These are phyloP conservation scores for Ajuga chamaepitys DNA, from an alignment of 257 asterid species.

Conservation along the genomic window DNA sequence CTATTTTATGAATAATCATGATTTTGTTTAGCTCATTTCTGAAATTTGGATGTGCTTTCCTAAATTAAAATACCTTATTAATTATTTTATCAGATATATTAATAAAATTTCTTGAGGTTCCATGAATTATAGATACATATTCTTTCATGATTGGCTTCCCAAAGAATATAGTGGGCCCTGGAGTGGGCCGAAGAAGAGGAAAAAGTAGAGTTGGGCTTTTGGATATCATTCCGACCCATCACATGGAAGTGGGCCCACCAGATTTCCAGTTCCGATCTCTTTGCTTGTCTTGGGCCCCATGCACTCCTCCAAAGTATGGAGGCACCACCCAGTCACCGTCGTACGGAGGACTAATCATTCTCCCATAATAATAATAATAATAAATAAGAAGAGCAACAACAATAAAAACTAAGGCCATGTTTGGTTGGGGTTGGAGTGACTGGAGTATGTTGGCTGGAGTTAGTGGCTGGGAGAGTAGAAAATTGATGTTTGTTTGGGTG, in stretches of 20 bases:
- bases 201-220: constrained; percentile 2
- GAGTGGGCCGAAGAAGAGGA: background rate
- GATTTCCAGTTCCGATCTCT: constrained; percentile 4
- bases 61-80: background rate
- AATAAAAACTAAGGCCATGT: too few species aligned
- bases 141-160: background rate
- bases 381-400: background rate
- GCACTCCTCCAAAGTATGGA: constrained; percentile 4
- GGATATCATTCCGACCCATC: constrained; percentile 6
- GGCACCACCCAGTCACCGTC: background rate
- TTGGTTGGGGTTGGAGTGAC: too few species aligned
- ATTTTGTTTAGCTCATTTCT: too few species aligned
- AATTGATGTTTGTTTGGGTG: too few species aligned
- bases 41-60: background rate
- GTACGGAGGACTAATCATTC: background rate
- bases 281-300: constrained; percentile 13
- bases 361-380: background rate
- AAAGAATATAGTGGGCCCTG: background rate
- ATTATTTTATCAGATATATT: background rate
- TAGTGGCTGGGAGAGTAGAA: too few species aligned
- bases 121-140: background rate
- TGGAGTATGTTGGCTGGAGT: too few species aligned
- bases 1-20: background rate
- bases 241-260: constrained; percentile 26
- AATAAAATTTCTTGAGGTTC: background rate